phyloP scores from a whole-genome alignment of 2,329 filamentous ascomycete genomes.

The Colletotrichum camelliae region DNA sequence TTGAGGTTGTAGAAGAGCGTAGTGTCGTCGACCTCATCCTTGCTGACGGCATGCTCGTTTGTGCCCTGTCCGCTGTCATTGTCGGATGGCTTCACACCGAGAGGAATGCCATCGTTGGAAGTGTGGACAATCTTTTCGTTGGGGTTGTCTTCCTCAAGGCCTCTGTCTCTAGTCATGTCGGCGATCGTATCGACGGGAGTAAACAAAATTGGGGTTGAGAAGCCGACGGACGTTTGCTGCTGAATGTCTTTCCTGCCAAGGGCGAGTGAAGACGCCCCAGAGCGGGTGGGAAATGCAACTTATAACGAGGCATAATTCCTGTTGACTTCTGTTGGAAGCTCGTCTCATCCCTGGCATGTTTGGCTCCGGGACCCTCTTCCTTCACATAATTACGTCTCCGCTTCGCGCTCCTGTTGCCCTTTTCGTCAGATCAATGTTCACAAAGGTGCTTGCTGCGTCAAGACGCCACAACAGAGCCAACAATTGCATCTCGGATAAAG shows the following conservation, averaged over 20 bases:
- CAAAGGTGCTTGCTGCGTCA: not conserved
- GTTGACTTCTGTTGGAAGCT: not conserved
- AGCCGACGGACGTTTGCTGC: not conserved
- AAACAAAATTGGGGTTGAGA: not conserved
- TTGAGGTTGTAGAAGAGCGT: conserved; percentile 28
- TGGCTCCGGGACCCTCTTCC: not conserved
- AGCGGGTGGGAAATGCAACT: not conserved
- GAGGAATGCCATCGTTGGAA: not conserved
- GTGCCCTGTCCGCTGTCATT: not conserved
- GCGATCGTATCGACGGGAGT: not conserved
- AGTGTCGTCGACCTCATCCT: conserved; percentile 26
- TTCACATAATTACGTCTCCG: not conserved
- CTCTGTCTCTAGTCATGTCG: not conserved
- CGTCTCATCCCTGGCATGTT: not conserved
- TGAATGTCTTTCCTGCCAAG: not conserved
- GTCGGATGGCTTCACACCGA: not conserved
- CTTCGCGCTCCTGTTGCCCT: not conserved
- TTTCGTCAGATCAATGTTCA: not conserved
- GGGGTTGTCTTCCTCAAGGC: not conserved
- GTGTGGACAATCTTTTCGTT: not conserved
- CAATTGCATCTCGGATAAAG: not conserved
- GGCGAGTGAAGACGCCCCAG: not conserved
- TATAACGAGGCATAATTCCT: not conserved
- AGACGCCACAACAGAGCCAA: not conserved
- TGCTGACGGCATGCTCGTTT: conserved; percentile 4